Base-by-base conservation (phyloP, 1,139 yeast genomes). In the Lizanozyma gosingica region DNA sequence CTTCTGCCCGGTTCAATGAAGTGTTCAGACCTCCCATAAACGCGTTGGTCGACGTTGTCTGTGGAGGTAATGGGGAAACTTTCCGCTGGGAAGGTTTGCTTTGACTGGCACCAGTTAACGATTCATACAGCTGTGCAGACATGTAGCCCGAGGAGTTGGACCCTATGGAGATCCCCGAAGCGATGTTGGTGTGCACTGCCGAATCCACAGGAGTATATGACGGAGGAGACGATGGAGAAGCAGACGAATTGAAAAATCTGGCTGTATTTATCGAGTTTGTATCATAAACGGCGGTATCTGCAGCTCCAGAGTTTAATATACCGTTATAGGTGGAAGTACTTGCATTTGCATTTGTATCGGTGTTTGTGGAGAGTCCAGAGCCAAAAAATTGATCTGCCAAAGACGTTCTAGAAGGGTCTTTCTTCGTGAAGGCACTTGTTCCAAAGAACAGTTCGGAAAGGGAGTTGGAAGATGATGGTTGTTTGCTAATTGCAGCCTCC, bases 1-100 rank as follows among this genome's bases (percentile, higher is more conserved):
- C 33, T 18, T 22, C 15, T 15, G 33, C 36, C 34, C 15, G 41
- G n/a, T 35, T 35, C 18, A 41, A 39, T 18, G 63, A 60, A 3
- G 65, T 57, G 2, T 60, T 55, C 15, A 51, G 43, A 17, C 50
- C 55, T 15, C 63, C 67, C 63, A 56, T 57, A 45, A 67, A 65
- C 15, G 73, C 74, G 50, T 67, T 67, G 34, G 68, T 67, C 3
- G 72, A 64, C 0, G 73, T 69, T 11, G 73, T 68, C 39, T 65
- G 68, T 2, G 76, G 75, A 6, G 74, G 74, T 41, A 68, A 59
- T 14, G 73, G 71, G 4, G 69, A 22, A 11, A 22, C 29, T 22
- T 22, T 22, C 29, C 29, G 6, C 11, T 22, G 29, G 29, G 29
- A 11, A 22, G 29, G 29, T 6, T 22, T 22, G 29, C 29, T 6